These are phyloP conservation scores for Diaporthe sp. DNA, from an alignment of 2,329 filamentous ascomycete species.

Conservation along the genomic window DNA sequence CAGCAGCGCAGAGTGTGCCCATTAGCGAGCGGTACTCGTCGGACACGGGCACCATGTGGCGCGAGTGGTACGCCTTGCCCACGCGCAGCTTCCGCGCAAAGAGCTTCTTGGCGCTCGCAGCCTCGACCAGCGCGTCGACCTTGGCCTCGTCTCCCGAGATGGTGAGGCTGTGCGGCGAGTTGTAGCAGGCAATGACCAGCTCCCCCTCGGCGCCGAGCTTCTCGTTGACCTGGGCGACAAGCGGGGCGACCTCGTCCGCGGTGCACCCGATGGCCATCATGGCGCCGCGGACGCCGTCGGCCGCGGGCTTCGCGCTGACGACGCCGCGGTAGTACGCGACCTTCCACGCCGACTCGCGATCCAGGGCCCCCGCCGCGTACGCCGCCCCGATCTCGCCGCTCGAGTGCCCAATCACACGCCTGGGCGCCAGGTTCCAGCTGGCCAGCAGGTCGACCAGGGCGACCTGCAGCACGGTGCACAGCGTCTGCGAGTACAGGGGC, in stretches of 20 bases:
- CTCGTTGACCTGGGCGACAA: constrained; percentile 36
- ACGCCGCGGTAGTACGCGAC: constrained; percentile 44
- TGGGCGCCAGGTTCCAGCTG: constrained; percentile 42
- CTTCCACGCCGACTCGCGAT: constrained; percentile 42
- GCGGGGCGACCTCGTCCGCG: constrained; percentile 41
- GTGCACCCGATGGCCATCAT: constrained; percentile 40
- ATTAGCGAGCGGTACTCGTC: constrained; percentile 46
- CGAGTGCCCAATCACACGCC: constrained; percentile 45
- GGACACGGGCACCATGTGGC: constrained; percentile 47
- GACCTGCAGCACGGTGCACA: constrained; percentile 56
- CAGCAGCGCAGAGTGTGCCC: constrained; percentile 14
- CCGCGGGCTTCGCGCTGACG: constrained; percentile 33
- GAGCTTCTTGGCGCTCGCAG: constrained; percentile 46
- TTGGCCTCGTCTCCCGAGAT: constrained; percentile 51
- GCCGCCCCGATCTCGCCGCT: constrained; percentile 48
- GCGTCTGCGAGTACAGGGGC: constrained; percentile 45
- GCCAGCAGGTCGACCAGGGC: constrained; percentile 50
- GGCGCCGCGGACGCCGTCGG: constrained; percentile 14
- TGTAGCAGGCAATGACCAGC: constrained; percentile 44
- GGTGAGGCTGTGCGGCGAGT: constrained; percentile 50
- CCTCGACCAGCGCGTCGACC: constrained; percentile 46
- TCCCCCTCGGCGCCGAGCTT: constrained; percentile 44
- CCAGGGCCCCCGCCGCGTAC: constrained; percentile 44
- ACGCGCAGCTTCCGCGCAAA: constrained; percentile 49
- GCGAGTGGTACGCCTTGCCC: constrained; percentile 50